phyloP scores from a whole-genome alignment of 345 rosid species.

The Microcos paniculata region DNA sequence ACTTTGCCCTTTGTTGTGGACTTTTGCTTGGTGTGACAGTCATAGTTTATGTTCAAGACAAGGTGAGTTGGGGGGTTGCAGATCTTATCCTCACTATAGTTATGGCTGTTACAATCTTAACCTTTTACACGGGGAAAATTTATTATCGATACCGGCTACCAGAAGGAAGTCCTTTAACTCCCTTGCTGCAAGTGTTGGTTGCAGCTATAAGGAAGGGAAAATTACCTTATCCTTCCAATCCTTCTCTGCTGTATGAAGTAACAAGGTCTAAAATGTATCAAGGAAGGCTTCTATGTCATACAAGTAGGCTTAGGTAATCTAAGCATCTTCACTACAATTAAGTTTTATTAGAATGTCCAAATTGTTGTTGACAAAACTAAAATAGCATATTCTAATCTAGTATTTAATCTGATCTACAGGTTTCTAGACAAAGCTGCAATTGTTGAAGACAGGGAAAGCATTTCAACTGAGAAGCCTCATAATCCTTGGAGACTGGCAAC shows the following conservation, averaged over 20 bases:
- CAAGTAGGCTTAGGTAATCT: conserved; percentile 36
- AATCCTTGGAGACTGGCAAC: conserved; percentile 78
- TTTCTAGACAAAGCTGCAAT: conserved; percentile 93
- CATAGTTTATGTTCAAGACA: conserved; percentile 38
- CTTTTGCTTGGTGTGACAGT: conserved; percentile 40
- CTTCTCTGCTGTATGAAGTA: conserved; percentile 26
- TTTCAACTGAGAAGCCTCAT: conserved; percentile 36
- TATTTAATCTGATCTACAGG: conserved; percentile 34
- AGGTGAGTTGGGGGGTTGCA: conserved; percentile 36
- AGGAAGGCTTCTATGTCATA: conserved; percentile 39
- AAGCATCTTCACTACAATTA: background rate
- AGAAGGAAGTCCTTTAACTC: conserved; percentile 39
- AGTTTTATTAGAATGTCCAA: background rate
- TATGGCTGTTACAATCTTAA: conserved; percentile 27
- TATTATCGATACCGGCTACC: conserved; percentile 31
- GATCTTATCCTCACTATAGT: conserved; percentile 29
- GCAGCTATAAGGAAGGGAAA: conserved; percentile 40
- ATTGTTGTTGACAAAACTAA: background rate
- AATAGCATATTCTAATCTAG: background rate
- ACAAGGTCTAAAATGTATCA: conserved; percentile 8
- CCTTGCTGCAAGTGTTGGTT: conserved; percentile 39
- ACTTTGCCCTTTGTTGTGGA: conserved; percentile 34
- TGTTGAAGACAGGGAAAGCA: conserved; percentile 37
- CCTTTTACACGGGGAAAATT: conserved; percentile 29
- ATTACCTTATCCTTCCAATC: conserved; percentile 28